Base-by-base conservation (phyloP, 164 flowering plant genomes). In the Vitis cinerea region DNA sequence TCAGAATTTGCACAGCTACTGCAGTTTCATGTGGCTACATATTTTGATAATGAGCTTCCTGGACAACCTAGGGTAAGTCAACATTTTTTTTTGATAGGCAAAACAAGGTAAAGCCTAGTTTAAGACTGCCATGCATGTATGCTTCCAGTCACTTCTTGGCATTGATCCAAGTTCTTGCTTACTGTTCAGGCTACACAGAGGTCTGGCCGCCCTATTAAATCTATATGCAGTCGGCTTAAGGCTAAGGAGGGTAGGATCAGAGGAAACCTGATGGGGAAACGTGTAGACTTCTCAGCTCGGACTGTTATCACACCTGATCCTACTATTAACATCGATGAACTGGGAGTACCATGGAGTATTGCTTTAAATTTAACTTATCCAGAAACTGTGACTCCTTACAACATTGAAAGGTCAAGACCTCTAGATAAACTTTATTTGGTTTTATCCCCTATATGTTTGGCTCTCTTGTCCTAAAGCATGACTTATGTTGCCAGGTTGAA, bases 291-390 rank as follows among this genome's bases (percentile, higher is more conserved):
- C 76, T 96, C 99, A 3, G 99, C 99, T 13, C 87, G 98, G 16
- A 96, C 99, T 13, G 99, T 96, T 70, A 96, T 96, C 59, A 96
- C 99, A 3, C 99, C 98, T 2, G 99, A 96, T 77, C 99, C 99
- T 66, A 96, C 85, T 55, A 95, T 95, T 56, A 93, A 93, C 74
- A 95, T 95, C 78, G 99, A 96, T 89, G 76, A 96, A 75, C 72
- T 96, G 66, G 99, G 99, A 58, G 98, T 96, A 4, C 99, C 99
- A 1, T 96, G 99, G 99, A 96, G 99, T 81, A 96, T 96, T 80
- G 99, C 99, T 51, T 75, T 96, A 62, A 96, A 96, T 78, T 81
- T 96, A 27, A 93, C 99, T 61, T 96, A 96, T 71, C 99, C 99
- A 44, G 99, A 96, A 74, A 96, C 99, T 70, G 99, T 96, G 68